Base-by-base conservation (phyloP, 176 grass and related monocot genomes). In the Avena insularis region DNA sequence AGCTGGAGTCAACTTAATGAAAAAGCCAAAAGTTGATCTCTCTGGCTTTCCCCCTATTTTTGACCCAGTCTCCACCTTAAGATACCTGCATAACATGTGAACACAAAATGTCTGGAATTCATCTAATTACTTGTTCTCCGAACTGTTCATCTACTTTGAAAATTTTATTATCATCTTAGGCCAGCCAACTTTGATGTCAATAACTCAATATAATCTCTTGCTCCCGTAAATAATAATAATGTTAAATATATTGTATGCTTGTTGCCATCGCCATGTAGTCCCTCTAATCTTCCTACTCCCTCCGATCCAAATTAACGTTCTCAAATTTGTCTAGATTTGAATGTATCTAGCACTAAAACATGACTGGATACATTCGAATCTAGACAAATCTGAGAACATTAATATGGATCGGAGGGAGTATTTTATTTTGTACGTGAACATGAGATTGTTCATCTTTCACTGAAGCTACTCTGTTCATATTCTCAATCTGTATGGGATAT, bases 81-180 rank as follows among this genome's bases (percentile, higher is more conserved):
- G 25, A 31, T 75, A 51, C 59, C 43, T 62, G 59, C 29, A 29
- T 60, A 46, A 49, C 48, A 60, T 75, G 69, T 33, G 17, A 62
- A 21, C 10, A 25, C 21, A 62, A 23, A 25, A 4, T 62, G n/a
- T 62, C 9, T 25, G 59, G 59, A 31, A 65, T 65, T 27, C 25
- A 65, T 80, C 51, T 48, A 49, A 19, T 80, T 80, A 71, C 38
- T 61, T 85, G 17, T 66, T 79, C 58, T 19, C 12, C 7, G 72
- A 80, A 50, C 35, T 59, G 46, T 13, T 36, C 12, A 60, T 86
- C 10, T 60, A 9, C 27, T 29, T 64, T 31, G 23, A 29, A 29
- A 27, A 13, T 1, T 61, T 64, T 31, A 29, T 64, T 62, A 12
- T 49, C 61, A 29, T 67, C 67, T 38, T 81, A 12, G 33, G 47